Base-by-base conservation (phyloP, 2,329 filamentous ascomycete species). In the Penicillium sp. region DNA sequence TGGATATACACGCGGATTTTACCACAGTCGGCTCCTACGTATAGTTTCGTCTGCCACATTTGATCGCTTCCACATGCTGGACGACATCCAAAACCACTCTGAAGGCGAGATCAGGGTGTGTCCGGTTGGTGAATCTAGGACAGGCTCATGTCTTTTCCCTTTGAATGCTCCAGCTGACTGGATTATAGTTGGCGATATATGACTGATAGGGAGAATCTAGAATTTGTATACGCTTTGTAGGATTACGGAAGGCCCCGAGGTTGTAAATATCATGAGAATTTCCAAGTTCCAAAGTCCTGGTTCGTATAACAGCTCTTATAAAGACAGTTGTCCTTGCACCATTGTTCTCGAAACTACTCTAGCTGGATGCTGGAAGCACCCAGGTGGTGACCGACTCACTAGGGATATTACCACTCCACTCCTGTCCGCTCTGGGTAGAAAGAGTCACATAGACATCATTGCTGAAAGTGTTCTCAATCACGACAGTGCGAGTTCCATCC, bases 401-500 rank as follows among this genome's bases (percentile, higher is more conserved):
- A 0, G 65, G 65, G 41, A 67, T 49, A 42, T 62, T 64, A 8
- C 65, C 65, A 14, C 62, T 65, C 65, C 65, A 68, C 13, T 58
- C 46, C 43, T 63, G 53, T 3, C 61, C 61, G 36, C 55, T 64
- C 16, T 56, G 49, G 1, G 50, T 57, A 3, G 59, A 51, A 2
- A 68, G 44, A 16, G 58, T 60, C n/a, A 79, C 64, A 48, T 76
- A 78, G 30, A 79, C 54, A 40, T 78, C 75, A 25, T 78, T 74
- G 18, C 60, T 61, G 52, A 77, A 79, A 6, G 69, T 74, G 61
- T 80, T 80, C 63, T 77, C 72, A 39, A 78, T 70, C 11, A 79
- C 74, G 2, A 80, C 72, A 0, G 74, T 74, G 11, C 72, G 67
- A 11, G 72, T 71, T 2, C 74, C 73, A 57, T 80, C 77, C 0